These are phyloP conservation scores for Aspergillus pseudonomiae DNA, from an alignment of 2,329 filamentous ascomycete genomes.

Conservation along the genomic window DNA sequence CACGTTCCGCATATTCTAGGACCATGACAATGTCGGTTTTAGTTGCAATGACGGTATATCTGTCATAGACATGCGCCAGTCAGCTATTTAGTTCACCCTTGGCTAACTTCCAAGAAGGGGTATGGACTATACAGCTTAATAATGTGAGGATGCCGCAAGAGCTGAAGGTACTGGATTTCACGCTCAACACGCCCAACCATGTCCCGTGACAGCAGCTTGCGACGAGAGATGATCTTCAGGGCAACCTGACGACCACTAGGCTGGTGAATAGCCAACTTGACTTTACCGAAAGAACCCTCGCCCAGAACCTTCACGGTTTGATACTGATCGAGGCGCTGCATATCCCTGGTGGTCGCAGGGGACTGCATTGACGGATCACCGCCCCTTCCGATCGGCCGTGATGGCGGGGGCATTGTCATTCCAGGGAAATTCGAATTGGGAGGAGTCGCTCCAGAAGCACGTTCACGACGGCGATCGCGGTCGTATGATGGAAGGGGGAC, in stretches of 20 bases:
- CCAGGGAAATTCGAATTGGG: slow-evolving; percentile 34
- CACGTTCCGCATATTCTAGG: slow-evolving; percentile 92
- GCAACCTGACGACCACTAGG: slow-evolving; percentile 94
- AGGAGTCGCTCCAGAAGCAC: slow-evolving; percentile 19
- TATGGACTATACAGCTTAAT: slow-evolving; percentile 81
- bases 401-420: slow-evolving; percentile 43
- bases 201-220: slow-evolving; percentile 93
- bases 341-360: slow-evolving; percentile 58
- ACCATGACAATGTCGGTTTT: slow-evolving; percentile 98
- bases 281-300: slow-evolving; percentile 97
- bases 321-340: slow-evolving; percentile 89
- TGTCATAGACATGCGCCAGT: slow-evolving; percentile 39
- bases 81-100: slow-evolving; percentile 15
- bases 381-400: slow-evolving; percentile 36
- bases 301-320: slow-evolving; percentile 87
- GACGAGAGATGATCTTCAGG: slow-evolving; percentile 94
- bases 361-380: slow-evolving; percentile 41
- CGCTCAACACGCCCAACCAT: slow-evolving; percentile 98
- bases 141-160: slow-evolving; percentile 94
- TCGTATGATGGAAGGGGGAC: slow-evolving; percentile 61
- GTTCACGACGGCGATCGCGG: slow-evolving; percentile 31
- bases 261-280: slow-evolving; percentile 92
- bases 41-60: slow-evolving; percentile 96
- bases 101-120: not conserved
- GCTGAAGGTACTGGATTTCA: slow-evolving; percentile 96